Base-by-base conservation (phyloP, 805 yeast genomes). In the Saccharomycopsis fermentans region DNA sequence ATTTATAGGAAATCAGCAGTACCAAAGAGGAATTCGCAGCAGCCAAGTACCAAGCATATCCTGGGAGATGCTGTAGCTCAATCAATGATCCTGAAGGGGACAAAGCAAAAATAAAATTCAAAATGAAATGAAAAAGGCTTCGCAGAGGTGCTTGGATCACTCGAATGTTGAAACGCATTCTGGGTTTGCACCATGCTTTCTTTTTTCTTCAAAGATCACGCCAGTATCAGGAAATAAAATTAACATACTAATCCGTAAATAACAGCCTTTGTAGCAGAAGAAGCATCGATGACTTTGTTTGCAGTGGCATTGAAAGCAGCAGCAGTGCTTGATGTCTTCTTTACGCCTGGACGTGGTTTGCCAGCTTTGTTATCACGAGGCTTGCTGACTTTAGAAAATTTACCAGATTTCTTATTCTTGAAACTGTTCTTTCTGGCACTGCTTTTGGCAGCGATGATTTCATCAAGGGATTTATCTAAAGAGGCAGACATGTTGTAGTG, bases 401-500 rank as follows among this genome's bases (percentile, higher is more conserved):
- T 67, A 21, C 53, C 58, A 17, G 47, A n/a, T 43, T 58, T 55
- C 52, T 54, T 60, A 27, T 68, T 65, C 64, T 67, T 65, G 62
- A 66, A 62, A 14, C 17, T 24, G n/a, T 34, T 50, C 50, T 52
- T 58, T 62, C 66, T 73, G 68, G 53, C 55, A 68, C 74, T 77
- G 68, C 73, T 75, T 66, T 76, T 71, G 63, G 87, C 74, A 60
- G 96, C 81, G 70, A 92, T 87, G 72, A 92, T 92, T 67, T 90
- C 97, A 77, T 92, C 99, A 69, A 92, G 82, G 55, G 97, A 89
- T 77, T 88, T 87, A 76, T 92, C 97, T 75, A 92, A 81, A 68
- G 87, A 80, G 63, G 86, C 79, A 71, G 95, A 86, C 91, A 86
- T 87, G 59, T 56, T 70, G 3, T 34, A 21, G 47, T 39, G 47